phyloP scores from a whole-genome alignment of 192 early-diverging fungal species.

The Diversispora eburnea region DNA sequence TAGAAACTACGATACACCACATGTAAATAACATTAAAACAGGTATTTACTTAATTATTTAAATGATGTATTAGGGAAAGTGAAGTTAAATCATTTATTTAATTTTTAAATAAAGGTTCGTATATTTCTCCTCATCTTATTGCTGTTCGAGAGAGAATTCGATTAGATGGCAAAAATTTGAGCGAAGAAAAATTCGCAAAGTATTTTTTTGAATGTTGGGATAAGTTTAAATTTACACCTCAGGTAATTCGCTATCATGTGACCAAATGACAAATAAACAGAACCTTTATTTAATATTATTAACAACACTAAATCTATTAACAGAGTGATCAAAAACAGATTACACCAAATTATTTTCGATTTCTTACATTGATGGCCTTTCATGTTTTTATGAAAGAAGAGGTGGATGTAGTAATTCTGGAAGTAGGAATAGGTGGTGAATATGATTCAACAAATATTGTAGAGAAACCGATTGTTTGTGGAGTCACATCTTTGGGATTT shows the following conservation, averaged over 20 bases:
- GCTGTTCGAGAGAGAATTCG: slow-evolving; percentile 91
- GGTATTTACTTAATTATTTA: slow-evolving; percentile 2
- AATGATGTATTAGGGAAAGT: not conserved
- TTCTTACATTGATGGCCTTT: slow-evolving; percentile 85
- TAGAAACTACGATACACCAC: slow-evolving; percentile 31
- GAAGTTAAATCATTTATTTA: not conserved
- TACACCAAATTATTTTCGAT: slow-evolving; percentile 85
- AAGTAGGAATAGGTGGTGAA: slow-evolving; percentile 81
- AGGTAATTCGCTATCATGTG: not conserved
- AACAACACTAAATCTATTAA: not conserved
- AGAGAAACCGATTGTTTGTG: slow-evolving; percentile 68
- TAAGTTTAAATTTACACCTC: slow-evolving; percentile 44
- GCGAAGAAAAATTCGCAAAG: slow-evolving; percentile 55
- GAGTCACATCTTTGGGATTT: slow-evolving; percentile 73
- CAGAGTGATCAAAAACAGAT: not conserved
- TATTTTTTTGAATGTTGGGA: slow-evolving; percentile 90
- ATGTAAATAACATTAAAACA: slow-evolving; percentile 10
- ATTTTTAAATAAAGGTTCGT: slow-evolving; percentile 65
- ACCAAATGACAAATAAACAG: not conserved
- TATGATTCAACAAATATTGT: slow-evolving; percentile 85
- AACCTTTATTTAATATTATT: not conserved
- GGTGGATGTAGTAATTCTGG: slow-evolving; percentile 78
- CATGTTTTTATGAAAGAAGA: slow-evolving; percentile 81
- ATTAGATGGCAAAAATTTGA: slow-evolving; percentile 82
- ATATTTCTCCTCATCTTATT: slow-evolving; percentile 90